A percentile compares a stretch with the other conserved stretches of the same genome.
Conservation (phyloP, 2,329 filamentous ascomycete genomes). For the Fusarium euwallaceae region DNA sequence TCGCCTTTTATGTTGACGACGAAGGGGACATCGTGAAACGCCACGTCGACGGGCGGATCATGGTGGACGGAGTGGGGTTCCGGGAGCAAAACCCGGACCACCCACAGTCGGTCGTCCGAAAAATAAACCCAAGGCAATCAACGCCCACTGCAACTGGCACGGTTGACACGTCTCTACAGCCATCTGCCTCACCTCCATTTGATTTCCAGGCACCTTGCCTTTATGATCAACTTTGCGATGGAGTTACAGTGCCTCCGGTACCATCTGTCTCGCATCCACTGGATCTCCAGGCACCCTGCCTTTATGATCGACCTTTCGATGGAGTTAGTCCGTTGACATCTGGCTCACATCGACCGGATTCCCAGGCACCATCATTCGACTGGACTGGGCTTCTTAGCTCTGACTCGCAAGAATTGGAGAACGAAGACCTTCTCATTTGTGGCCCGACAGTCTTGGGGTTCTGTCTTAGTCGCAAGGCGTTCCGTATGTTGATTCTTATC, state of each 20-base stretch:
- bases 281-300: too few species aligned
- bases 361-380: not conserved
- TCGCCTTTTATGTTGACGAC: not conserved
- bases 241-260: not conserved
- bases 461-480: not conserved
- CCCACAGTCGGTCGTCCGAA: not conserved
- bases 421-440: not conserved
- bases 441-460: not conserved
- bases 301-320: too few species aligned
- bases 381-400: not conserved
- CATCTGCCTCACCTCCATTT: not conserved
- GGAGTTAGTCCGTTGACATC: not conserved
- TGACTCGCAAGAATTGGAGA: not conserved
- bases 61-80: not conserved
- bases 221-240: too few species aligned
- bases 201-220: too few species aligned
- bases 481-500: not conserved
- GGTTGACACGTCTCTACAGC: not conserved
- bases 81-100: not conserved
- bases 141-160: not conserved
- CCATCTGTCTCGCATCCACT: too few species aligned
- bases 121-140: not conserved
- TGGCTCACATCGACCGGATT: not conserved
- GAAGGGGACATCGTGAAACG: not conserved
- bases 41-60: not conserved